Percentiles rank a stretch among this genome's conserved stretches.
Conservation (phyloP, 768 basidiomycete genomes). For the Lactarius quietus region DNA sequence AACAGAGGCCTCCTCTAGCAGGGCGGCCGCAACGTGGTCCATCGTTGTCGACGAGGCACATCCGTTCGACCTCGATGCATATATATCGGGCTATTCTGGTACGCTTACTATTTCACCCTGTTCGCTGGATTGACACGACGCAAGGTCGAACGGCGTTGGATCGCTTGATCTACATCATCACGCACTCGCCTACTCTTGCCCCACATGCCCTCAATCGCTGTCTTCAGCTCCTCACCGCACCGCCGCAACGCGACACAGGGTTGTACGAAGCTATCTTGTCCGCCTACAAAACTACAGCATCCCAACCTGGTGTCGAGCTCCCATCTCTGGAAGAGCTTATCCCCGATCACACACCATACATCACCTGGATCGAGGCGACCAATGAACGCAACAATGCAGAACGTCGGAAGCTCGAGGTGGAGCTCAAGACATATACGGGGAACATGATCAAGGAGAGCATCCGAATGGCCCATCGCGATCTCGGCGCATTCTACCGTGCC, state of each 20-base stretch:
- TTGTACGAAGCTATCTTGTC: constrained; percentile 49
- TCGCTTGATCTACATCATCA: constrained; percentile 65
- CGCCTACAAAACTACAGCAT: constrained; percentile 50
- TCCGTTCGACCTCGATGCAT: constrained; percentile 84
- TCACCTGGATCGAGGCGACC: constrained; percentile 65
- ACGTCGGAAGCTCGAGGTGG: constrained; percentile 81
- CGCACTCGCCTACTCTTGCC: constrained; percentile 62
- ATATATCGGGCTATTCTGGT: constrained; percentile 78
- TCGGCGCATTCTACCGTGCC: constrained; percentile 74
- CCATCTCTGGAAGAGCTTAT: constrained; percentile 49
- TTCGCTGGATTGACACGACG: constrained; percentile 3
- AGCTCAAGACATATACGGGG: constrained; percentile 90
- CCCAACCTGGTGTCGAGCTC: constrained; percentile 36
- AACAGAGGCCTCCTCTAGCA: constrained; percentile 18
- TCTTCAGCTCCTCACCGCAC: constrained; percentile 47
- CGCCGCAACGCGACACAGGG: constrained; percentile 63
- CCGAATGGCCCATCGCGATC: constrained; percentile 86
- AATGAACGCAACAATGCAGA: constrained; percentile 67
- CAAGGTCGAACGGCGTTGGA: constrained; percentile 77
- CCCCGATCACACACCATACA: constrained; percentile 43
- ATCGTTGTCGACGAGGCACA: constrained; percentile 64
- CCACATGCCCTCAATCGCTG: constrained; percentile 69
- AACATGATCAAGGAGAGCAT: constrained; percentile 99
- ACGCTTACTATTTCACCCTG: constrained; percentile 12
- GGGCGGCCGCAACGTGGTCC: not conserved